Base-by-base conservation (phyloP, 31 red algal species). In the Odonthalia washingtoniensis region DNA sequence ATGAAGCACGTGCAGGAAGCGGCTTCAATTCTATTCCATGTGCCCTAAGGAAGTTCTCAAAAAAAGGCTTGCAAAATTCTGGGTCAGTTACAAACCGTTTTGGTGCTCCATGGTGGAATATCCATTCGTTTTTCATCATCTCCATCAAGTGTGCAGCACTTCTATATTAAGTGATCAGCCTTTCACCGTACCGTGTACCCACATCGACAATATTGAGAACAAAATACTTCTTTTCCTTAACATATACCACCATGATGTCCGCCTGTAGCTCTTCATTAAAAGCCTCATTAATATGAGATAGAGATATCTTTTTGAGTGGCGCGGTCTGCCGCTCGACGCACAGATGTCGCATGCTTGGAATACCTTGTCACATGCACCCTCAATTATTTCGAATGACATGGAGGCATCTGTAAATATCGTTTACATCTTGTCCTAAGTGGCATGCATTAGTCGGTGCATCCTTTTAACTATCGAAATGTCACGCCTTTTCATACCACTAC, bases 321-420 rank as follows among this genome's bases (percentile, higher is more conserved):
- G 24, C 2, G 77, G 77, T 63, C 77, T 62, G 4, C 77, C 77
- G n/a, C n/a, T n/a, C n/a, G n/a, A n/a, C n/a, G n/a, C n/a, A n/a
- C n/a, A n/a, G n/a, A n/a, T n/a, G n/a, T 80, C 46, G 49, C 77
- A 80, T 2, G 77, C 2, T 27, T 49, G 40, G 39, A 9, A 37
- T 2, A 80, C 18, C n/a, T 27, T 60, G n/a, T 65, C 77, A n/a
- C 77, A 80, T 1, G 49, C 46, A 1, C 33, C 1, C 21, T 1
- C 1, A 1, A 65, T 2, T 16, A 35, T 46, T 6, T 12, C n/a
- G n/a, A n/a, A n/a, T n/a, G n/a, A n/a, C n/a, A n/a, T 80, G 49
- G n/a, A 24, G 27, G 77, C 46, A 35, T 80, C 77, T 2, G 5
- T 35, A 1, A 80, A 32, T 37, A 80, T 63, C 34, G 1, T 24